phyloP scores from a whole-genome alignment of 2,329 filamentous ascomycete species.

The Monilinia fructicola region DNA sequence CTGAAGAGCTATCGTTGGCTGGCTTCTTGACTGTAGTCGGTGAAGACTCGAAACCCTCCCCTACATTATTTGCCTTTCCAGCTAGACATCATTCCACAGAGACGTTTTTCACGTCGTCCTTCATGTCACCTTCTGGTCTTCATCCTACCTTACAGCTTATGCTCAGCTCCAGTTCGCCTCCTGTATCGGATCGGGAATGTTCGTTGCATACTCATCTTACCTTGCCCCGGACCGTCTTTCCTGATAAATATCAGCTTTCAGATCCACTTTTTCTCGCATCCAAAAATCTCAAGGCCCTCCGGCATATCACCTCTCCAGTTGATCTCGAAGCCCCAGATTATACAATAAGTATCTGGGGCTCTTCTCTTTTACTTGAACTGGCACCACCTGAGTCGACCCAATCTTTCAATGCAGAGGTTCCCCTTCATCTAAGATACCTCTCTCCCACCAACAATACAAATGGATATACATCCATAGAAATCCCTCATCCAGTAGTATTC shows the following conservation, averaged over 20 bases:
- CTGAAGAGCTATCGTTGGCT: conserved; percentile 73
- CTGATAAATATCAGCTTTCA: conserved; percentile 81
- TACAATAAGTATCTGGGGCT: conserved; percentile 74
- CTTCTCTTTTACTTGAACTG: conserved; percentile 72
- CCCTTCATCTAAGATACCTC: conserved; percentile 84
- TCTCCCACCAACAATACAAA: conserved; percentile 51
- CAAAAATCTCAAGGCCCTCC: conserved; percentile 71
- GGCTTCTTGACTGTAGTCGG: conserved; percentile 79
- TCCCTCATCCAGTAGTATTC: conserved; percentile 83
- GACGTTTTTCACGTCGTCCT: conserved; percentile 59
- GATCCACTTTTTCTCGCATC: conserved; percentile 76
- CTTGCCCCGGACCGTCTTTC: conserved; percentile 77
- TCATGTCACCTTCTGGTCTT: conserved; percentile 72
- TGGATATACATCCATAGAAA: conserved; percentile 54
- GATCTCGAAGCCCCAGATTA: conserved; percentile 92
- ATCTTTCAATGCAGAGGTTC: conserved; percentile 67
- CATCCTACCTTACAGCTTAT: conserved; percentile 76
- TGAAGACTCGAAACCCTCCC: conserved; percentile 67
- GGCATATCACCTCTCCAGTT: conserved; percentile 70
- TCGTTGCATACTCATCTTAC: conserved; percentile 77
- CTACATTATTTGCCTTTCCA: conserved; percentile 80
- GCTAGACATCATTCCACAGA: conserved; percentile 67
- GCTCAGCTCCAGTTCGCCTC: conserved; percentile 55
- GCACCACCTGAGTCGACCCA: conserved; percentile 48
- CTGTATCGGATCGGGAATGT: conserved; percentile 58